Evolutionary conservation across 331 rosid species (phyloP), one percentile per base, ranked within the genome.

Genomic region (Arachis monticola): DNA sequence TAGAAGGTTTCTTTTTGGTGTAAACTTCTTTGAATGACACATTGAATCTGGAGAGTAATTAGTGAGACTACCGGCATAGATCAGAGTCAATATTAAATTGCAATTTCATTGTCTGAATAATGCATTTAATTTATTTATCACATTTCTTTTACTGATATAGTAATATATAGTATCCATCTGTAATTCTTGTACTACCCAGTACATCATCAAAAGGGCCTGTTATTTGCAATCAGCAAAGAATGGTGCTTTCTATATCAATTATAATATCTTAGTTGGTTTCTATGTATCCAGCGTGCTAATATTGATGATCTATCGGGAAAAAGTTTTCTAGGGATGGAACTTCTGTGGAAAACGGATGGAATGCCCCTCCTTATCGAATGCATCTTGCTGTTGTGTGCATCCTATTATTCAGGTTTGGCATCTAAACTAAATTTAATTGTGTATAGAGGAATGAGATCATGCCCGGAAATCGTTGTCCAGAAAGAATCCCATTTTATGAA

Each of bases 351-450:
- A n/a, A n/a, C n/a, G n/a, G n/a, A n/a, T n/a, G n/a, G n/a, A n/a
- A n/a, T n/a, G n/a, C n/a, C n/a, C n/a, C n/a, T n/a, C n/a, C n/a
- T n/a, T n/a, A n/a, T n/a, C n/a, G n/a, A n/a, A n/a, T n/a, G n/a
- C n/a, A n/a, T n/a, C n/a, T n/a, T n/a, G n/a, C n/a, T n/a, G n/a
- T n/a, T 13, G 69, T 42, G 35, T 64, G 3, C 17, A 13, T 38
- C 70, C 5, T 45, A 9, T 65, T 67, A 64, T 64, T 64, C 69
- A 64, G 69, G 69, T 41, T 64, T 64, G 35, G 52, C 51, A 41
- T 41, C 69, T 42, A 7, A 62, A 62, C n/a, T 40, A 12, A 12
- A 63, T 63, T 63, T n/a, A 63, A 3, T 51, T 22, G 30, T 65
- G 45, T 48, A 48, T 30, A 67, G 32, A 48, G 35, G 60, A 67